Percentiles rank a stretch among this genome's conserved stretches.
Conservation (phyloP, 257 asterid species). For the Misopates orontium region DNA sequence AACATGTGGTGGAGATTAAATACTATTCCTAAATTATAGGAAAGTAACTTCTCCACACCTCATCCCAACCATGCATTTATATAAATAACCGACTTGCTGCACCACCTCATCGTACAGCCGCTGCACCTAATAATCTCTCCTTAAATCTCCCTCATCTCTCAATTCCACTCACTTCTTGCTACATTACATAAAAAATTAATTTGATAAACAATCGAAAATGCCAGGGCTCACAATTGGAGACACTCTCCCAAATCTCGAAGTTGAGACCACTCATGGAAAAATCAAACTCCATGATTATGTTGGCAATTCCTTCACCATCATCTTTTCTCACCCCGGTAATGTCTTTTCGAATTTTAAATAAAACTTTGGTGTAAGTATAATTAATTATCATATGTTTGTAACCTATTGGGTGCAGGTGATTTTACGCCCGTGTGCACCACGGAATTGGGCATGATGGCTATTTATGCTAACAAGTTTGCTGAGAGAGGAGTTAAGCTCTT, state of each 20-base stretch:
- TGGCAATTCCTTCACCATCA: conserved; percentile 51
- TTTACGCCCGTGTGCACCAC: conserved; percentile 96
- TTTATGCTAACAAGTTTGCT: conserved; percentile 61
- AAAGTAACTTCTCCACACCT: too few relatives aligned
- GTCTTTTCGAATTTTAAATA: too few relatives aligned
- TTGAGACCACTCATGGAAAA: conserved; percentile 81
- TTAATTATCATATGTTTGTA: background rate
- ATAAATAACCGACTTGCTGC: too few relatives aligned
- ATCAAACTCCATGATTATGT: conserved; percentile 75
- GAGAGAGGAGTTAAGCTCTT: conserved; percentile 74
- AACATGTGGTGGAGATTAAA: too few relatives aligned
- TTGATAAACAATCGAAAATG: too few relatives aligned
- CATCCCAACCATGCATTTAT: too few relatives aligned
- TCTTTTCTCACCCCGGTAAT: conserved; percentile 83
- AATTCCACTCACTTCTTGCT: background rate
- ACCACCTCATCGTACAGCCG: too few relatives aligned
- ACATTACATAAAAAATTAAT: too few relatives aligned
- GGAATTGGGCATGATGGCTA: conserved; percentile 85
- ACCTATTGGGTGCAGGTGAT: conserved; percentile 41
- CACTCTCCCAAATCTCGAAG: conserved; percentile 61
- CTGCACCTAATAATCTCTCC: background rate
- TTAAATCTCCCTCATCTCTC: background rate
- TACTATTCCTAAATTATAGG: too few relatives aligned
- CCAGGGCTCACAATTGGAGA: conserved; percentile 93
- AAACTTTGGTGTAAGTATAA: too few relatives aligned